Evolutionary conservation across 1,139 yeast genomes (phyloP).

Genomic region (Yamadazyma songkhlaensis): DNA sequence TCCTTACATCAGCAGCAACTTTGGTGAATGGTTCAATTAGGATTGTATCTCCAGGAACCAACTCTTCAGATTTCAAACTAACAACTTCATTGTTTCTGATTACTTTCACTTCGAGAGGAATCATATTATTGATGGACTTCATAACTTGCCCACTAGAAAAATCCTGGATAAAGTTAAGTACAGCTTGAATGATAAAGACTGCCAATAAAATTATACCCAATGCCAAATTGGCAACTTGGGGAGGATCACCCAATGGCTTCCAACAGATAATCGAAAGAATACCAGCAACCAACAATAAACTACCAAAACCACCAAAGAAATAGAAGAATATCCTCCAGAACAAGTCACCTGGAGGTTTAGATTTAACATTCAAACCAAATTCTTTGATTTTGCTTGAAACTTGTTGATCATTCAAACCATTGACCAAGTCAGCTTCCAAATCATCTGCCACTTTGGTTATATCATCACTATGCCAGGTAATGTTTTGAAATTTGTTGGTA

Average conservation of each 20-base stretch:
- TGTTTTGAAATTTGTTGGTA: conserved; percentile 4
- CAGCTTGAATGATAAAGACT: conserved; percentile 47
- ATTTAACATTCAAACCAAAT: conserved; percentile 37
- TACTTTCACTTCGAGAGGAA: conserved; percentile 34
- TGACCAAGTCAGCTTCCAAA: conserved; percentile 17
- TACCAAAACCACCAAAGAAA: conserved; percentile 53
- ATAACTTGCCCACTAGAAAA: conserved; percentile 47
- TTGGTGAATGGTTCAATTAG: conserved; percentile 24
- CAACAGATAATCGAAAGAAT: conserved; percentile 46
- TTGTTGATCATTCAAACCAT: conserved; percentile 19
- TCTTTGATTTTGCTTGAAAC: conserved; percentile 15
- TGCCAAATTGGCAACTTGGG: conserved; percentile 44
- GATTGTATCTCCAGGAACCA: conserved; percentile 34
- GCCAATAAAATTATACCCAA: conserved; percentile 43
- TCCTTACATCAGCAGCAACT: conserved; percentile 33
- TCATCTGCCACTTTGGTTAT: conserved; percentile 20
- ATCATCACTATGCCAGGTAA: conserved; percentile 24
- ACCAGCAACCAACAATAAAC: conserved; percentile 42
- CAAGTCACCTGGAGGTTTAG: conserved; percentile 35
- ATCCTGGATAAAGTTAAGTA: conserved; percentile 50
- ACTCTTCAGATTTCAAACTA: conserved; percentile 18
- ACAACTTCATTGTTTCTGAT: conserved; percentile 21
- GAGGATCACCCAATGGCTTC: conserved; percentile 54
- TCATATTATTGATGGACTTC: conserved; percentile 46
- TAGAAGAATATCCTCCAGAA: conserved; percentile 33